Evolutionary conservation across 1,284 basidiomycete species (phyloP).

Genomic region (Neonothopanus nambi): DNA sequence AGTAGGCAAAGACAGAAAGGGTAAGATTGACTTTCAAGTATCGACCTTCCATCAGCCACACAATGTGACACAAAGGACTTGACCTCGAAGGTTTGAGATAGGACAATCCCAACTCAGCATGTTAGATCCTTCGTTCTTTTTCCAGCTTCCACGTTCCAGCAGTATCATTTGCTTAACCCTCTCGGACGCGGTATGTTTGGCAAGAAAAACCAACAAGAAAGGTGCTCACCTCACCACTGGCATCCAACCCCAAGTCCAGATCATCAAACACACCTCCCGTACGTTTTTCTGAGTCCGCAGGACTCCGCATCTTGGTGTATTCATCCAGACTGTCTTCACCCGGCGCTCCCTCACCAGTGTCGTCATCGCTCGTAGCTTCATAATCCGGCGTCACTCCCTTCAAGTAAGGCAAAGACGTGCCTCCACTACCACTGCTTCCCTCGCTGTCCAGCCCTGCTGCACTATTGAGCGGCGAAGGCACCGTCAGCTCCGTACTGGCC

Average conservation of each 20-base stretch:
- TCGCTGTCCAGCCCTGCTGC: background rate
- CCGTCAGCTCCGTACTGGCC: constrained; percentile 12
- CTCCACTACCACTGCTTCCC: constrained; percentile 13
- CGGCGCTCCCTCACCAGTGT: background rate
- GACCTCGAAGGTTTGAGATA: too few species aligned
- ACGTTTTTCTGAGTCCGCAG: constrained; percentile 57
- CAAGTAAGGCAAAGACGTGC: constrained; percentile 33
- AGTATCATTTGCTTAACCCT: background rate
- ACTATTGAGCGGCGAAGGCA: constrained; percentile 14
- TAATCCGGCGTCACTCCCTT: constrained; percentile 17
- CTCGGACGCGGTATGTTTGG: background rate
- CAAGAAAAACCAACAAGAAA: background rate
- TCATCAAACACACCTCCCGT: constrained; percentile 71
- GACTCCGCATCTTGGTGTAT: constrained; percentile 42
- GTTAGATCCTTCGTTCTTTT: too few species aligned
- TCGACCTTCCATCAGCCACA: too few species aligned
- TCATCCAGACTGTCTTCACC: constrained; percentile 32
- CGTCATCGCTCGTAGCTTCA: background rate
- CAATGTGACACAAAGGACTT: too few species aligned
- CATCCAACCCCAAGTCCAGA: constrained; percentile 63
- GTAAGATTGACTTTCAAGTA: too few species aligned
- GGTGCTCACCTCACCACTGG: constrained; percentile 46
- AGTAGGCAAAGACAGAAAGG: too few species aligned
- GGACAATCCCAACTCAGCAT: too few species aligned
- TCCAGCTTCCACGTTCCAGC: too few species aligned